phyloP scores from a whole-genome alignment of 306 rosid genomes.

The Senna siamea region DNA sequence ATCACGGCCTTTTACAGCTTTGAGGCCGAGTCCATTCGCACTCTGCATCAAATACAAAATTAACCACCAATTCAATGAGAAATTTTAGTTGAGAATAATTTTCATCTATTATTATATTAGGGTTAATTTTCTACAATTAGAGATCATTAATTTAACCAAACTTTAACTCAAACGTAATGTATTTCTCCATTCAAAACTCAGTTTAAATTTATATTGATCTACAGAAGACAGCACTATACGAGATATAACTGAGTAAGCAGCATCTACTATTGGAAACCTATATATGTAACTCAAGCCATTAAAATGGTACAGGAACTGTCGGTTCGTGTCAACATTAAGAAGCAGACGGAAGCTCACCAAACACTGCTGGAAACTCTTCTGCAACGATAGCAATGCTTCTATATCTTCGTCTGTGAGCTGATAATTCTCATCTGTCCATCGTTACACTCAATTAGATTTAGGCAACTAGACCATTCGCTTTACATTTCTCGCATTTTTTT shows the following conservation, averaged over 20 bases:
- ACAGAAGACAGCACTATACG: not conserved
- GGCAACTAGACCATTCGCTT: not conserved
- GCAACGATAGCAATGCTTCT: constrained; percentile 72
- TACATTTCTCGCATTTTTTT: not conserved
- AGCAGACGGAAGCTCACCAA: constrained; percentile 66
- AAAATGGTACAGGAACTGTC: not conserved
- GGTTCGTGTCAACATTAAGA: not conserved
- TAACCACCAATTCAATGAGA: not conserved
- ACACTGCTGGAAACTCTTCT: constrained; percentile 72
- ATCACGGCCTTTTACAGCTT: constrained; percentile 59
- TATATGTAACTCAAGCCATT: not conserved
- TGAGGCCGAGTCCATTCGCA: constrained; percentile 87
- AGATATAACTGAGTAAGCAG: constrained; percentile 4
- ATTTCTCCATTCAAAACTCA: not conserved
- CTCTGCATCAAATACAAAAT: constrained; percentile 57
- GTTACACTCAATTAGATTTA: constrained; percentile 27
- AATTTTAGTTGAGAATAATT: not conserved
- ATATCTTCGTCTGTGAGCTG: constrained; percentile 66
- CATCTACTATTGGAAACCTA: not conserved
- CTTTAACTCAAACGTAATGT: not conserved
- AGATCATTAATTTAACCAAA: not conserved
- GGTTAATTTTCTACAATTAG: not conserved
- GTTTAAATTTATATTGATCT: too few species aligned
- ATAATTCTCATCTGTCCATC: constrained; percentile 49
- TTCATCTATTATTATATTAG: not conserved